A percentile compares a stretch with the other conserved stretches of the same genome.
These are phyloP conservation scores for Rubroshorea leprosula DNA, from an alignment of 345 rosid species.

Conservation along the genomic window DNA sequence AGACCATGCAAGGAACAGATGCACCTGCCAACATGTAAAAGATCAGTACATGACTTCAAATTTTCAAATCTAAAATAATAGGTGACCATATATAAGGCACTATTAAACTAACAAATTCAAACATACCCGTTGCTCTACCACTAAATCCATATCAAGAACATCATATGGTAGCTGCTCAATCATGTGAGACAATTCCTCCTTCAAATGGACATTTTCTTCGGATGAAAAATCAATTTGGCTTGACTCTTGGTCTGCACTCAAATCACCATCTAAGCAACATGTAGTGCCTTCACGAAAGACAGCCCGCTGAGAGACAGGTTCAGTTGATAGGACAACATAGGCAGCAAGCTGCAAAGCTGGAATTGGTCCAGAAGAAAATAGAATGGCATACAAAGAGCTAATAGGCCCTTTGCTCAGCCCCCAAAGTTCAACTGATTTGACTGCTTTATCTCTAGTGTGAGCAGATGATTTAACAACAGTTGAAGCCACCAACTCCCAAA, in stretches of 20 bases:
- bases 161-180: slow-evolving; percentile 60
- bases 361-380: slow-evolving; percentile 65
- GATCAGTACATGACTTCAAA: background rate
- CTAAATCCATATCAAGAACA: slow-evolving; percentile 67
- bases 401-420: slow-evolving; percentile 77
- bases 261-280: slow-evolving; percentile 27
- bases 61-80: background rate
- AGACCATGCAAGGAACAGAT: slow-evolving; percentile 78
- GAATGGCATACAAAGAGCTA: slow-evolving; percentile 69
- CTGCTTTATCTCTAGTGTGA: slow-evolving; percentile 70
- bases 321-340: slow-evolving; percentile 69
- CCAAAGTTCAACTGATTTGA: slow-evolving; percentile 84
- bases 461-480: slow-evolving; percentile 55
- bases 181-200: slow-evolving; percentile 60
- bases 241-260: slow-evolving; percentile 37
- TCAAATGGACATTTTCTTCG: slow-evolving; percentile 53
- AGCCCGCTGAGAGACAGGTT: slow-evolving; percentile 66
- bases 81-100: background rate
- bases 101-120: slow-evolving; percentile 6
- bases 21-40: slow-evolving; percentile 48
- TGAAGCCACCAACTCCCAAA: slow-evolving; percentile 81
- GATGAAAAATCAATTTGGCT: slow-evolving; percentile 31
- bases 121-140: slow-evolving; percentile 67
- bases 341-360: slow-evolving; percentile 78
- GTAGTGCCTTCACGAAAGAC: slow-evolving; percentile 45